Evolutionary conservation across 2,329 filamentous ascomycete species (phyloP).

Genomic region (Aspergillus amoenus): DNA sequence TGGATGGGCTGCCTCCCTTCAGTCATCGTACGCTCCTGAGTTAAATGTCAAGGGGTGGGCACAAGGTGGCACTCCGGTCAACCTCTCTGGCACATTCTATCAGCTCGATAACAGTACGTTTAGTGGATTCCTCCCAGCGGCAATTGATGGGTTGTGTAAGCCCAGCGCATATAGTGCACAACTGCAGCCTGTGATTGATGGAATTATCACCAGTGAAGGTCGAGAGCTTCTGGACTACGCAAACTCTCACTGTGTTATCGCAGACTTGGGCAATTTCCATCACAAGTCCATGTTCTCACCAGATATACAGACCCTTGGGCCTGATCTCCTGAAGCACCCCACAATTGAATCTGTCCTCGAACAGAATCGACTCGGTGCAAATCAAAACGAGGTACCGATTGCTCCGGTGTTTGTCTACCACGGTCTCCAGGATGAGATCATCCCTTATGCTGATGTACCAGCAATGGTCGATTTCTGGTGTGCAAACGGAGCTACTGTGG

Average conservation of each 20-base stretch:
- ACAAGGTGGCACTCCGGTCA: conserved; percentile 27
- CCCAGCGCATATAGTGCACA: conserved; percentile 27
- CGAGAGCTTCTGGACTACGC: conserved; percentile 15
- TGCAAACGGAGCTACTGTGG: conserved; percentile 21
- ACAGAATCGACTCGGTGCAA: conserved; percentile 19
- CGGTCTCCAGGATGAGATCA: conserved; percentile 25
- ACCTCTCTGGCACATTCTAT: conserved; percentile 26
- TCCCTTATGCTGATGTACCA: conserved; percentile 3
- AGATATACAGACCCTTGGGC: conserved; percentile 21
- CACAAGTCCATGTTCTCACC: conserved; percentile 23
- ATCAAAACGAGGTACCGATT: conserved; percentile 22
- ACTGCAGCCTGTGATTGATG: conserved; percentile 21
- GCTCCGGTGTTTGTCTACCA: conserved; percentile 30
- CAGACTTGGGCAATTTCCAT: conserved; percentile 17
- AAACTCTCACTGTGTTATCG: conserved; percentile 18
- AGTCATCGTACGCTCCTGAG: conserved; percentile 54
- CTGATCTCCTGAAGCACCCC: not conserved
- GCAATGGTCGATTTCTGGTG: conserved; percentile 1
- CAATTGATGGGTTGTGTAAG: conserved; percentile 22
- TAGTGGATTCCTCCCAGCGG: conserved; percentile 26
- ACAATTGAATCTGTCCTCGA: not conserved
- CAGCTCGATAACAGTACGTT: conserved; percentile 23
- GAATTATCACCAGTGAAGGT: conserved; percentile 22
- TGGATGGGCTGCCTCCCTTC: conserved; percentile 55
- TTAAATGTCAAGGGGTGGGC: conserved; percentile 43